These are phyloP conservation scores for Patellifolia procumbens DNA, from an alignment of 179 eudicot genomes.

Conservation along the genomic window DNA sequence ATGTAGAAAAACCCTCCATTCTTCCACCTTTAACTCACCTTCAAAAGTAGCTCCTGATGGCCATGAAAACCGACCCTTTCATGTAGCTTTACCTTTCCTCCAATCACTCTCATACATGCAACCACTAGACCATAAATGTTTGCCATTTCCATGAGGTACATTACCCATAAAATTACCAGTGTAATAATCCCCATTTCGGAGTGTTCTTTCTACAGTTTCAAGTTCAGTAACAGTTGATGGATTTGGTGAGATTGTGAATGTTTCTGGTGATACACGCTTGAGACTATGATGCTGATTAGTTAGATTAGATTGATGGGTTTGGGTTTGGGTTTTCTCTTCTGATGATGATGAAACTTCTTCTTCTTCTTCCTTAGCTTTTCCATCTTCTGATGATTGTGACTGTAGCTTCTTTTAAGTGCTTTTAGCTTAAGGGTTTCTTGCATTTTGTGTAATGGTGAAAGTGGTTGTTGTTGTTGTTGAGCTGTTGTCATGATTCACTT, in stretches of 20 bases:
- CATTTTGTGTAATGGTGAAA: conserved; percentile 13
- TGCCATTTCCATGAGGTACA: conserved; percentile 75
- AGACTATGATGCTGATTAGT: too few relatives aligned
- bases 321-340: conserved; percentile 26
- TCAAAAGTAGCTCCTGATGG: conserved; percentile 89
- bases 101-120: conserved; percentile 91
- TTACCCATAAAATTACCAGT: conserved; percentile 63
- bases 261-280: conserved; percentile 49
- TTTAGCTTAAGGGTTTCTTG: conserved; percentile 31
- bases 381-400: neutral
- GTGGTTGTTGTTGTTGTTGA: neutral
- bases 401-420: conserved; percentile 29
- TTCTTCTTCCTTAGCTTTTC: conserved; percentile 21
- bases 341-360: conserved; percentile 24
- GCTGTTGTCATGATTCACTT: conserved; percentile 17
- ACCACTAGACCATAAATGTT: conserved; percentile 84
- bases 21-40: conserved; percentile 75
- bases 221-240: neutral
- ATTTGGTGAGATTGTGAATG: neutral
- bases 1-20: conserved; percentile 80
- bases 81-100: conserved; percentile 70
- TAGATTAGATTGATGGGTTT: too few relatives aligned
- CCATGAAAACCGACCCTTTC: conserved; percentile 87
- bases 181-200: conserved; percentile 86
- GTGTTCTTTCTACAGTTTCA: conserved; percentile 38